Conservation (phyloP, 2,329 filamentous ascomycete genomes). For the Colletotrichum cuscutae region DNA sequence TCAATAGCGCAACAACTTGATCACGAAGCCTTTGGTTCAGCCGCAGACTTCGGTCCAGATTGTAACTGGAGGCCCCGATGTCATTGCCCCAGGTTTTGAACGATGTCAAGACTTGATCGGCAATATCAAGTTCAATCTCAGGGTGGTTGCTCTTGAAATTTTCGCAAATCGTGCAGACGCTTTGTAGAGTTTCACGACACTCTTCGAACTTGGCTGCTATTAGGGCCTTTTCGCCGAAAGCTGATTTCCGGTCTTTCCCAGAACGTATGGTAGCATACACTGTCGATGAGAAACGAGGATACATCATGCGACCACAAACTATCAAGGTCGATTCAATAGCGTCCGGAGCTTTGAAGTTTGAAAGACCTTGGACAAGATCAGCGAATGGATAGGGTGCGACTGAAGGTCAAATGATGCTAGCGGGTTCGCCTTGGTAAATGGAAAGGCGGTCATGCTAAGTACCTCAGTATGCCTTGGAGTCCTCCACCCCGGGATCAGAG, state of each 20-base stretch:
- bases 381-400: not conserved
- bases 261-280: not conserved
- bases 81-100: conserved; percentile 12
- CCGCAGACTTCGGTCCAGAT: conserved; percentile 10
- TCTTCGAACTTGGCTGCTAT: conserved; percentile 19
- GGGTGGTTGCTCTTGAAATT: not conserved
- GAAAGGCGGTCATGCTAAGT: not conserved
- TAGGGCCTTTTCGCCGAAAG: not conserved
- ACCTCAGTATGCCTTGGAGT: not conserved
- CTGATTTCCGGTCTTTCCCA: not conserved
- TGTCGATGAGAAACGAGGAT: not conserved
- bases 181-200: not conserved
- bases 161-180: not conserved
- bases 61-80: not conserved
- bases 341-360: not conserved
- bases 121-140: not conserved
- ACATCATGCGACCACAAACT: not conserved
- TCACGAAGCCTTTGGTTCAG: not conserved
- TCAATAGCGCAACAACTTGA: not conserved
- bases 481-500: not conserved
- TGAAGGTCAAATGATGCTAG: not conserved
- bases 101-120: not conserved
- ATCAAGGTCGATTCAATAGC: not conserved
- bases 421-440: not conserved
- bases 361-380: not conserved